Evolutionary conservation across 805 yeast genomes (phyloP).

Genomic region (Grigorovia jiainica): DNA sequence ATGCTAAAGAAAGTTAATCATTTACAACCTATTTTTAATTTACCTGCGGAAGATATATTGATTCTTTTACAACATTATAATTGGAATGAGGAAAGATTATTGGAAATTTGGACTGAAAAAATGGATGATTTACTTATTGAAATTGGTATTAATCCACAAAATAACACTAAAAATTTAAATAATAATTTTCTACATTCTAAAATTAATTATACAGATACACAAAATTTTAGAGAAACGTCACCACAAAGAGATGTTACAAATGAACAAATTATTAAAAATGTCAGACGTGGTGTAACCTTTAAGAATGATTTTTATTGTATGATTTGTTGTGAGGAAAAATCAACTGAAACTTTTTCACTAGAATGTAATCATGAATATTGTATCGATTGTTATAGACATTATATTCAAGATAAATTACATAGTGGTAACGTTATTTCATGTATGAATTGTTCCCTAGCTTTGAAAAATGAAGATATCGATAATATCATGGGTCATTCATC

Average conservation of each 20-base stretch:
- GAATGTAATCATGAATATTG: slow-evolving; percentile 71
- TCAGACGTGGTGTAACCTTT: slow-evolving; percentile 10
- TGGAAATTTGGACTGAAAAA: slow-evolving; percentile 46
- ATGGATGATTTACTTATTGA: slow-evolving; percentile 28
- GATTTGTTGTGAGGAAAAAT: slow-evolving; percentile 62
- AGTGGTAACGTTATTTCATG: slow-evolving; percentile 50
- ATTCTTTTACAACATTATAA: slow-evolving; percentile 38
- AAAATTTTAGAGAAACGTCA: too few species aligned
- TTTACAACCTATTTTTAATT: slow-evolving; percentile 22
- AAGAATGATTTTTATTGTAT: slow-evolving; percentile 38
- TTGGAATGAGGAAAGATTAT: slow-evolving; percentile 51
- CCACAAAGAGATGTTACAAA: too few species aligned
- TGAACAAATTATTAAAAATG: background rate
- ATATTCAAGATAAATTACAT: slow-evolving; percentile 37
- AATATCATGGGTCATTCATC: slow-evolving; percentile 30
- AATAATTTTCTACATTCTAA: too few species aligned
- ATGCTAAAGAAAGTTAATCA: slow-evolving; percentile 21
- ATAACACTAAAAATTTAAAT: background rate
- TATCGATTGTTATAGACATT: slow-evolving; percentile 53
- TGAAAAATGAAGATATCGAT: slow-evolving; percentile 33
- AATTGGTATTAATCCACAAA: slow-evolving; percentile 25
- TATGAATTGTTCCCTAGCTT: slow-evolving; percentile 44
- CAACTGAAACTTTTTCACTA: slow-evolving; percentile 36
- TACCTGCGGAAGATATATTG: slow-evolving; percentile 29
- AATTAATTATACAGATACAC: too few species aligned